Base-by-base conservation (phyloP, 192 early-diverging fungal genomes). In the Coemansia sp. region DNA sequence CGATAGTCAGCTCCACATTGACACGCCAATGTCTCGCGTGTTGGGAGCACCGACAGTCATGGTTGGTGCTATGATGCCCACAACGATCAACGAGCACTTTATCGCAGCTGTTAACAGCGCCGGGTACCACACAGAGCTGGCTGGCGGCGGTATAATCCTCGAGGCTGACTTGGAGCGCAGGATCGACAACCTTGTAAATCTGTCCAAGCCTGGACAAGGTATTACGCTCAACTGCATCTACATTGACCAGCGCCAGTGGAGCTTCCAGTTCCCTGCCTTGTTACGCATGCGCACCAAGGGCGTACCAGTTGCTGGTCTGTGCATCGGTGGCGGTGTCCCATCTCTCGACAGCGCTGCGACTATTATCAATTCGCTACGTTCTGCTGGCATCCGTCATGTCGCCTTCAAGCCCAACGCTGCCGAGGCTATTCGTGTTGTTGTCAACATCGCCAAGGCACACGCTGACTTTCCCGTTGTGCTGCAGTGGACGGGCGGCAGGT, bases 401-500 rank as follows among this genome's bases (percentile, higher is more conserved):
- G 86, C 94, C 0, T 96, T 98, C 86, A 96, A 96, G 82, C 95
- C 95, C 68, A 93, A 93, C 60, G 80, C 89, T 20, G 89, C 91
- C 0, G 86, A 87, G 52, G 85, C 91, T 33, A 93, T 97, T 85
- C 90, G 94, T 34, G 79, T 87, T 16, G 94, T 95, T 55, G 93
- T 94, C 64, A 85, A 91, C n/a, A 95, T 98, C 80, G 95, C 95
- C 55, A 89, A 90, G 68, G 86, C 88, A 31, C 90, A 94, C 72
- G 90, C 91, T 5, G 89, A 90, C 38, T 94, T 96, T 87, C 93
- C 96, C 6, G 88, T 98, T 60, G 87, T 98, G 59, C 85, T 97
- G 66, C 95, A 98, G 81, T 98, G 96, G 96, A 98, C 96, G 24
- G 95, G 96, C 85, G 96, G 96, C 38, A 90, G 95, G 67, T 95